Base-by-base conservation (phyloP, 2,329 filamentous ascomycete species). In the Aspergillus sp. region DNA sequence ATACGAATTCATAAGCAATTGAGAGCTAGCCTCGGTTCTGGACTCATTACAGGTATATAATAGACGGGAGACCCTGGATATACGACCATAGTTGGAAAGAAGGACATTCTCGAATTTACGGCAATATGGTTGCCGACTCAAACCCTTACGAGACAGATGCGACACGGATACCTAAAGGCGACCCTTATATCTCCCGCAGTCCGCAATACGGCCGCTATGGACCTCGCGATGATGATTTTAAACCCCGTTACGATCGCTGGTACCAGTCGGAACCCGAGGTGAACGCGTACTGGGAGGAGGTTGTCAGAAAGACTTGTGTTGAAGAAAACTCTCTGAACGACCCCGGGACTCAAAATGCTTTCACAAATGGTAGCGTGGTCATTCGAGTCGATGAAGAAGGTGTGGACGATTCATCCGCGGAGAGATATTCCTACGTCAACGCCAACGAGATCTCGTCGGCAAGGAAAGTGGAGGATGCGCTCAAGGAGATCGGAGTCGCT, bases 71-170 rank as follows among this genome's bases (percentile, higher is more conserved):
- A 39, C 4, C n/a, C 9, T 22, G 9, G 9, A 39, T 22, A 12
- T 39, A n/a, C 9, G 37, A 3, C 7, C 15, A 39, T 23, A 32
- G 7, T 46, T 13, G 25, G 20, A 42, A 41, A 41, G 25, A 23
- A 37, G 23, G 27, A 30, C 33, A 33, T 20, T 6, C 17, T 20
- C 6, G 9, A 32, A 63, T 60, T 59, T 55, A 51, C 46, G 45
- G 41, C 43, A 53, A 56, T 32, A 60, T 57, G 53, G 57, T 54
- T 41, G 43, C 39, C 43, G 43, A 51, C 45, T 47, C 49, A 45
- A 66, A 61, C 49, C 64, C 66, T 5, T 69, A 70, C 53, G 67
- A 68, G 53, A 65, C 65, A 32, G 57, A 63, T 37, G 57, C 58
- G 25, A 53, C 61, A 10, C 49, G 47, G 20, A 60, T 70, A 39